These are phyloP conservation scores for Elongisporangium anandrum DNA, from an alignment of 352 stramenopile genomes.

Conservation along the genomic window DNA sequence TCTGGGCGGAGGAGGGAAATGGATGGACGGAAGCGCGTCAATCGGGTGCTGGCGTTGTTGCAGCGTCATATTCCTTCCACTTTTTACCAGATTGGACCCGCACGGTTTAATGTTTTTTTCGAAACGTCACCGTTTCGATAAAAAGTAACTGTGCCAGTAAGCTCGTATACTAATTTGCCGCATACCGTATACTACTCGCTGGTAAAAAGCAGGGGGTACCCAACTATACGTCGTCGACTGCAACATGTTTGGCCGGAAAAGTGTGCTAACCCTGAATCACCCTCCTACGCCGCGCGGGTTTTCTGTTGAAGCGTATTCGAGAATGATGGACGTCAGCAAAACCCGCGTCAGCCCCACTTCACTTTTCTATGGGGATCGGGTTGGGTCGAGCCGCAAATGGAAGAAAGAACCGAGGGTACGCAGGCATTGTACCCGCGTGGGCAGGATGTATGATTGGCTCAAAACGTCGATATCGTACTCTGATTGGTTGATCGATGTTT, in stretches of 20 bases:
- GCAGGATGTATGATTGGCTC: slow-evolving; percentile 6
- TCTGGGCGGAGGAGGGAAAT: neutral
- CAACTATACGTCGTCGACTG: neutral
- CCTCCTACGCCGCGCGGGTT: neutral
- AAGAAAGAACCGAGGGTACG: neutral
- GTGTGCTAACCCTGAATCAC: neutral
- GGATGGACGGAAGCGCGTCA: neutral
- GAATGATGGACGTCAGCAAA: neutral
- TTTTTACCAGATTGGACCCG: neutral
- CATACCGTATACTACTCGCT: neutral
- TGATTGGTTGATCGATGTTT: slow-evolving; percentile 18
- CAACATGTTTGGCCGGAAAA: neutral
- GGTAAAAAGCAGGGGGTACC: no score
- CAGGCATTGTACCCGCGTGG: slow-evolving; percentile 1
- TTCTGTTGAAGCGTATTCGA: neutral
- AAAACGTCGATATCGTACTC: neutral
- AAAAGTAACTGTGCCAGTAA: neutral
- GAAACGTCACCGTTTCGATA: neutral
- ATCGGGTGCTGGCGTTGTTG: neutral
- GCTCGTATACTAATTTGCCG: neutral
- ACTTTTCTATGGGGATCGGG: neutral
- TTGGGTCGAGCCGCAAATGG: neutral
- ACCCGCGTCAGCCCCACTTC: neutral
- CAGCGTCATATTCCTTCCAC: neutral
- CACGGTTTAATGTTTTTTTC: neutral